These are phyloP conservation scores for Plasmodium vivax DNA, from an alignment of 169 alveolate genomes.

Conservation along the genomic window DNA sequence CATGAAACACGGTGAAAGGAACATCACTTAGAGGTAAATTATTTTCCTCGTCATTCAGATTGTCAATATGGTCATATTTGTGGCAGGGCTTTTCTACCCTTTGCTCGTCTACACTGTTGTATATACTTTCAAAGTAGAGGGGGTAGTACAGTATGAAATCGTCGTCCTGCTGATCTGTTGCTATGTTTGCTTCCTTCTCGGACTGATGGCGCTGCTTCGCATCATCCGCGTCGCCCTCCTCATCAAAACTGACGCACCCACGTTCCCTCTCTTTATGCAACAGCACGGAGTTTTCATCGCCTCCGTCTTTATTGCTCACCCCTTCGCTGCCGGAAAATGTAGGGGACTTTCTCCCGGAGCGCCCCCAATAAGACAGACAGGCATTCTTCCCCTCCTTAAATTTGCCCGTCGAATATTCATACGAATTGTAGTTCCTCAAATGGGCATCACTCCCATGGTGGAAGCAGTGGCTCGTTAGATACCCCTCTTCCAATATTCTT, in stretches of 20 bases:
- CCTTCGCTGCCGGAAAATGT: neutral
- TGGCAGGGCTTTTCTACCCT: constrained; percentile 25
- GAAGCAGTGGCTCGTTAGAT: constrained; percentile 17
- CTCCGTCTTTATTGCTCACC: neutral
- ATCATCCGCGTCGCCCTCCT: neutral
- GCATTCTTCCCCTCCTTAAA: neutral
- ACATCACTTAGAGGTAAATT: constrained; percentile 20
- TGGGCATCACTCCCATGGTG: neutral
- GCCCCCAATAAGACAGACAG: neutral
- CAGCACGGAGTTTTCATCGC: neutral
- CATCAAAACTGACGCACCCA: neutral
- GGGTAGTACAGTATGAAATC: constrained; percentile 59
- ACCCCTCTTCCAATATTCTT: constrained; percentile 21
- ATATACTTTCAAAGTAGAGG: constrained; percentile 61
- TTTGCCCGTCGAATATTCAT: neutral
- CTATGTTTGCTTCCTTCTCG: neutral
- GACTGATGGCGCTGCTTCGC: neutral
- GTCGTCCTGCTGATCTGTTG: neutral
- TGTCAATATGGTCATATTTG: constrained; percentile 45
- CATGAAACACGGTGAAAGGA: constrained; percentile 89
- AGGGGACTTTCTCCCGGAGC: neutral
- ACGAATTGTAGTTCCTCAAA: constrained; percentile 23
- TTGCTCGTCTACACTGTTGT: constrained; percentile 18
- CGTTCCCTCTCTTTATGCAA: neutral
- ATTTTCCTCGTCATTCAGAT: constrained; percentile 19